Evolutionary conservation across 768 basidiomycete species (phyloP).

Genomic region (Chalciporus piperatus): DNA sequence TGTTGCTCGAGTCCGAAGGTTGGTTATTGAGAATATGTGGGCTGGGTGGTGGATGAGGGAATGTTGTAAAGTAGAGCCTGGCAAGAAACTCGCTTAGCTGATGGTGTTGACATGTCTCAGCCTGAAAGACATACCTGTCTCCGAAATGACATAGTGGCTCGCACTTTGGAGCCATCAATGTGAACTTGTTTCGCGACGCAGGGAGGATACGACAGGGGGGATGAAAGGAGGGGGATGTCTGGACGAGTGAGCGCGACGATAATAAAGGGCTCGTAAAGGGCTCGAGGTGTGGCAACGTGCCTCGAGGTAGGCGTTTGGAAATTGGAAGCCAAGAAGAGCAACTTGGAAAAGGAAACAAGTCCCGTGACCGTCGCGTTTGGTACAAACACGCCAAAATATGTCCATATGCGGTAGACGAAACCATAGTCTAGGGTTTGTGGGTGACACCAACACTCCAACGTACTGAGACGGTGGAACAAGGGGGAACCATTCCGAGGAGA

Average conservation of each 20-base stretch:
- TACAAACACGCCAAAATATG: slow-evolving; percentile 24
- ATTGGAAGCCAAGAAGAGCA: slow-evolving; percentile 21
- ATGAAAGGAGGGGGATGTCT: slow-evolving; percentile 4
- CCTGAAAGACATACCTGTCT: slow-evolving; percentile 54
- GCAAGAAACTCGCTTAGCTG: slow-evolving; percentile 1
- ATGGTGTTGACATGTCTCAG: slow-evolving; percentile 4
- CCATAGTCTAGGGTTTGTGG: slow-evolving; percentile 22
- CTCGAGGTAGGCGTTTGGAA: slow-evolving; percentile 27
- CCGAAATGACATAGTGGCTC: slow-evolving; percentile 79
- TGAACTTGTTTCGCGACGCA: slow-evolving; percentile 2
- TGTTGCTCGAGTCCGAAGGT: slow-evolving; percentile 47
- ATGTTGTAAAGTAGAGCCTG: slow-evolving; percentile 90
- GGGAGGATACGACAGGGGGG: slow-evolving; percentile 6
- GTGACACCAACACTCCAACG: neutral
- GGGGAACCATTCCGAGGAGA: neutral
- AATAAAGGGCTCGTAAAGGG: slow-evolving; percentile 7
- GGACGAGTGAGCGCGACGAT: slow-evolving; percentile 20
- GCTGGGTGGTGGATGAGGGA: slow-evolving; percentile 69
- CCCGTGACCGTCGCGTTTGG: slow-evolving; percentile 37
- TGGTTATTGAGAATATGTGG: slow-evolving; percentile 63
- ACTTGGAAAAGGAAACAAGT: slow-evolving; percentile 33
- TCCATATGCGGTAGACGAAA: slow-evolving; percentile 4
- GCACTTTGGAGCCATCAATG: slow-evolving; percentile 47
- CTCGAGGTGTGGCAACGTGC: slow-evolving; percentile 28
- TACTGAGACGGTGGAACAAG: too few relatives aligned